Evolutionary conservation across 768 basidiomycete genomes (phyloP), one percentile per base, ranked within the genome.

Genomic region (Tulasnella sp.): DNA sequence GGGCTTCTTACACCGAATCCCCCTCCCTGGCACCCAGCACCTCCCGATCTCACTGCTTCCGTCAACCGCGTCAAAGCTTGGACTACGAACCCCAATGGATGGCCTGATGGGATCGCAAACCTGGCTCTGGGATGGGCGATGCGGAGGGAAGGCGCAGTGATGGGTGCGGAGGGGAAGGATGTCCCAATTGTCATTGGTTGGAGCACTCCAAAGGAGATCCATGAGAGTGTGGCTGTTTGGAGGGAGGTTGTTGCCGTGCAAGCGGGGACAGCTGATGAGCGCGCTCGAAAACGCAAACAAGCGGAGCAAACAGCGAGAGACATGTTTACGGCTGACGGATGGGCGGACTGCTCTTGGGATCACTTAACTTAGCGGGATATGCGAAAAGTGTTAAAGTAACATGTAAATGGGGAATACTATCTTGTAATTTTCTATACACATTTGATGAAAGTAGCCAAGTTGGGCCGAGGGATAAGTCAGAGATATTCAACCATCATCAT

Each of bases 1-100:
- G 85, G 84, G 0, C 78, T 93, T 2, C 76, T 94, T 32, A 81
- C 82, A 0, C 70, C 72, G 2, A 68, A 68, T 0, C 75, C 78
- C 2, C 85, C 85, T 1, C 11, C 69, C 2, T 93, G 89, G 90
- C 88, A 92, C 67, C 88, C 89, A 15, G 87, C 88, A 4, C 78
- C 88, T 19, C 66, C 69, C 13, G 71, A 66, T 11, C 61, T 88
- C 42, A 74, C 67, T 26, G 69, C 71, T 11, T 81, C 79, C 0
- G 76, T 75, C 7, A 61, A 65, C 19, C 68, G 71, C 8, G 68
- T 68, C 13, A 66, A 67, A 52, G 68, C 71, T 19, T 38, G 34
- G 34, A 15, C 34, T 7, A 7, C 15, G 34, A 38, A 5, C 5
- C 34, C 34, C 34, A 38, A 38, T 15, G 34, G 34, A 38, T 79